Base-by-base conservation (phyloP, 148 eudicot species). In the Vaccinium darrowii region DNA sequence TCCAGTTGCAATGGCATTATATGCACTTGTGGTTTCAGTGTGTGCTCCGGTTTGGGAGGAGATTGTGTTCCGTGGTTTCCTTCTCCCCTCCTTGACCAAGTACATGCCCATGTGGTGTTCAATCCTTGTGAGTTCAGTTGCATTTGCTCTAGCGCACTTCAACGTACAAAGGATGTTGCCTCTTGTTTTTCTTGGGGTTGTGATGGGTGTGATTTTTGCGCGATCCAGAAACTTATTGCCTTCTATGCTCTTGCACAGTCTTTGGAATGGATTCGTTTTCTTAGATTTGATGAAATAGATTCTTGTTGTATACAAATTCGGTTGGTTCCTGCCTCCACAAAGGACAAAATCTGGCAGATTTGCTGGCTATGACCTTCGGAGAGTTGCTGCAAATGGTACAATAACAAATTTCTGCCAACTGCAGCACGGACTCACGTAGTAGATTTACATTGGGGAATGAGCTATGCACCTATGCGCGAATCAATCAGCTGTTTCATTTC, bases 21-120 rank as follows among this genome's bases (percentile, higher is more conserved):
- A 95, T 56, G 88, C 89, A 10, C 81, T 93, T 27, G 95, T 95
- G 25, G 94, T 95, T 62, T 92, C 93, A 0, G 94, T 92, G 4
- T 95, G 98, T 79, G 96, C 98, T 71, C 98, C 98, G 0, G 74
- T 92, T 30, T 95, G 98, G 98, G 98, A 95, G 89, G 98, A 95
- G 86, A 84, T 95, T 33, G 89, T 95, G 15, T 95, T 95, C 78
- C 89, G 95, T 7, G 98, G 98, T 36, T 95, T 95, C 82, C 95
- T 95, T 82, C 92, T 95, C 51, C 98, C 98, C 30, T 95, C 98
- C 8, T 90, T 95, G 92, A 95, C 95, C 5, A 91, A 87, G 78
- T 95, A 93, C 90, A 92, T 95, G 97, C 98, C 98, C 0, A 92
- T 93, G 12, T 95, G 98, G 96, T 89, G 92, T 86, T 92, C 98